Conservation (phyloP, 163 green algal genomes). For the Chloromonas sp. region DNA sequence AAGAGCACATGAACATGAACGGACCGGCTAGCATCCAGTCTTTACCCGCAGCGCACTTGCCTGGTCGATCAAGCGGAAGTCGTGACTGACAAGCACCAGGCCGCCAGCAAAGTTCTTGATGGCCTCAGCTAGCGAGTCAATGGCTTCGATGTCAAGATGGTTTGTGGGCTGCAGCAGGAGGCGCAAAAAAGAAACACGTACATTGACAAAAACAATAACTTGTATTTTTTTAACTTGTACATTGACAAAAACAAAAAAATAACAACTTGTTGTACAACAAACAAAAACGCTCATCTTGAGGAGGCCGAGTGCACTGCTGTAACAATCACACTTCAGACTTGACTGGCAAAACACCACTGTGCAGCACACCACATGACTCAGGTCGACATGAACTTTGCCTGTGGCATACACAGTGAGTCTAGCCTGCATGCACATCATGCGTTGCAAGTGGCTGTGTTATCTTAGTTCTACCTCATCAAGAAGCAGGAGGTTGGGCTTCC, state of each 20-base stretch:
- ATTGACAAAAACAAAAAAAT: background rate
- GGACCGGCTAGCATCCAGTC: too few relatives aligned
- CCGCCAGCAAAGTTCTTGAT: conserved; percentile 67
- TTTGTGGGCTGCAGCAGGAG: conserved; percentile 92
- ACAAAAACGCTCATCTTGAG: background rate
- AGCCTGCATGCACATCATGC: background rate
- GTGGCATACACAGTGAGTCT: background rate
- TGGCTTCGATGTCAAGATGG: conserved; percentile 91
- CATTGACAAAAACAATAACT: too few relatives aligned
- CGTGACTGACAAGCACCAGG: conserved; percentile 73
- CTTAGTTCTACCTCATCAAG: conserved; percentile 41
- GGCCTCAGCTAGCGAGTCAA: conserved; percentile 79
- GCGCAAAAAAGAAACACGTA: too few relatives aligned
- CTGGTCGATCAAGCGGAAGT: conserved; percentile 77
- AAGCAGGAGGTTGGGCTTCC: conserved; percentile 77
- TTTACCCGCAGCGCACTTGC: conserved; percentile 7
- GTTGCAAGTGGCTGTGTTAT: too few relatives aligned
- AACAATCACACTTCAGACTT: too few relatives aligned
- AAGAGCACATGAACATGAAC: too few relatives aligned
- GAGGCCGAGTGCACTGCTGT: too few relatives aligned
- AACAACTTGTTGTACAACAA: conserved; percentile 1
- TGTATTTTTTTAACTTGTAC: too few relatives aligned
- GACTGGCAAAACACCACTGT: too few relatives aligned
- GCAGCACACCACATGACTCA: background rate
- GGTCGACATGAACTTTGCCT: background rate